Base-by-base conservation (phyloP, 1,284 basidiomycete genomes). In the Lentinus polychrous region DNA sequence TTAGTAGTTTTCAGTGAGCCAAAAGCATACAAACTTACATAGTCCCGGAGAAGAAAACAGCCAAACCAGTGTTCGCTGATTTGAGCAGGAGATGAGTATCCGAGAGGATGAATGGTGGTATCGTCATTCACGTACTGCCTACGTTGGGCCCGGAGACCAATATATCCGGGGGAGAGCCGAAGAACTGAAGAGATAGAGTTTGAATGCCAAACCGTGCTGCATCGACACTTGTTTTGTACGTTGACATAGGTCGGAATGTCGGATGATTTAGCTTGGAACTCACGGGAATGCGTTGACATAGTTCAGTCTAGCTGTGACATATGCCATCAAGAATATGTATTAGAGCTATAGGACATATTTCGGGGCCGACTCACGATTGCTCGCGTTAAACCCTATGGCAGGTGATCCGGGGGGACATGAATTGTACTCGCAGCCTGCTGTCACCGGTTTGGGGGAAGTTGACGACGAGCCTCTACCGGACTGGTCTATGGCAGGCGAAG, bases 131-230 rank as follows among this genome's bases (percentile, higher is more conserved):
- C 66, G 62, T 51, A 71, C 70, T 66, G 49, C 73, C 73, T 12
- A 75, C 66, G 54, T 78, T 76, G 1, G 69, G 67, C 1, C 75
- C 75, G 49, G 69, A 69, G 11, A 80, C 65, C 5, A 78, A 68
- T 23, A 80, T 62, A 48, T 78, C 76, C 0, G 76, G 76, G 23
- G 49, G 51, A 8, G 58, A 54, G 3, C 69, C 66, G 50, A 74
- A 72, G 53, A 72, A 67, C 43, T 66, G 55, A 0, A 73, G 72
- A 1, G 72, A 63, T 12, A 76, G 61, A 0, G 69, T 73, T 53
- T 76, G 67, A 17, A 78, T 72, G 0, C 74, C 76, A 54, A 65
- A 71, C 7, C 63, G 59, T 4, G 68, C 73, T 1, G 74, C 61
- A 51, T 75, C 73, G 4, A 72, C 75, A 2, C 61, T 61, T 35